Evolutionary conservation across 116 monocot genomes (phyloP).

Genomic region (Cymodocea nodosa): DNA sequence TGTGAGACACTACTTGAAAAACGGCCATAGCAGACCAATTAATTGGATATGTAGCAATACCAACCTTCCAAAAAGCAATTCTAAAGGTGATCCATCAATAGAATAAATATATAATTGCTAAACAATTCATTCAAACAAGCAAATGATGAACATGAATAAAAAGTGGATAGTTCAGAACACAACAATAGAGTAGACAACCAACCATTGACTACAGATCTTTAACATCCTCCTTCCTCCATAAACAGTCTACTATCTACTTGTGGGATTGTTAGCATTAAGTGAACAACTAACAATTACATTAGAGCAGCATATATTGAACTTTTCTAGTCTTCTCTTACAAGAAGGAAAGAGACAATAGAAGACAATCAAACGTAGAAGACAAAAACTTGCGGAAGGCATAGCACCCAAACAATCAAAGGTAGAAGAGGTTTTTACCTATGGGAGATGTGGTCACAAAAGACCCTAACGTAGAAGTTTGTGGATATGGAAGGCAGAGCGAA

Average conservation of each 20-base stretch:
- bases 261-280: not conserved
- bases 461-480: too few species aligned
- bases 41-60: not conserved
- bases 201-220: conserved; percentile 3
- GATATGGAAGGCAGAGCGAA: too few species aligned
- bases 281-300: not conserved
- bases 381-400: too few species aligned
- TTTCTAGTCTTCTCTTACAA: too few species aligned
- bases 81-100: not conserved
- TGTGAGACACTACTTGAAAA: not conserved
- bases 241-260: not conserved
- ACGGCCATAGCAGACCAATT: not conserved
- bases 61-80: not conserved
- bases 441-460: too few species aligned
- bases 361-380: too few species aligned
- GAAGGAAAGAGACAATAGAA: too few species aligned
- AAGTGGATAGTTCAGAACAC: not conserved
- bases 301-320: not conserved
- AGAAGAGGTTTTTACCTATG: too few species aligned
- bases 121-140: too few species aligned
- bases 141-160: not conserved
- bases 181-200: not conserved
- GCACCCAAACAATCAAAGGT: too few species aligned
- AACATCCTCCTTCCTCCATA: not conserved
- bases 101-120: not conserved